phyloP scores from a whole-genome alignment of 108 stramenopile species.

The Skeletonema grethae region DNA sequence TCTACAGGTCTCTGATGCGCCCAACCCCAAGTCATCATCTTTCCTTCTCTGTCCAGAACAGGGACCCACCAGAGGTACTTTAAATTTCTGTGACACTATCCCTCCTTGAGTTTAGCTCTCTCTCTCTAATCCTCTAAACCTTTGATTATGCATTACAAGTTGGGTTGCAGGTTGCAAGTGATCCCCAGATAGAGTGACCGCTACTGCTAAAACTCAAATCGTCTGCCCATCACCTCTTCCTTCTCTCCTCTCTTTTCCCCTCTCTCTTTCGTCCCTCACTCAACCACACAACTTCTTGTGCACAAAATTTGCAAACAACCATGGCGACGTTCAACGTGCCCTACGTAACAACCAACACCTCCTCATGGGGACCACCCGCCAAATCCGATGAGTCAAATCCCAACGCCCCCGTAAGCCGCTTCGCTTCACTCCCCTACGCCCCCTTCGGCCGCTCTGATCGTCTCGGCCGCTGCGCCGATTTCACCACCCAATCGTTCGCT shows the following conservation, averaged over 20 bases:
- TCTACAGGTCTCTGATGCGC: too few species aligned
- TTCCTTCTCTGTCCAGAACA: neutral
- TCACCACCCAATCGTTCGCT: slow-evolving; percentile 52
- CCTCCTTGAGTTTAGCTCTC: too few species aligned
- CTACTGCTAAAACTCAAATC: too few species aligned
- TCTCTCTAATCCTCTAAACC: too few species aligned
- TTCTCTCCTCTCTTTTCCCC: neutral
- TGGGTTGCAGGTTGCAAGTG: too few species aligned
- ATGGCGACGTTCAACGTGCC: slow-evolving; percentile 74
- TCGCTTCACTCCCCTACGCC: slow-evolving; percentile 87
- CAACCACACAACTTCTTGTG: neutral
- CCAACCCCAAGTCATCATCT: too few species aligned
- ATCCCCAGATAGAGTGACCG: too few species aligned
- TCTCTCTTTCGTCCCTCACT: neutral
- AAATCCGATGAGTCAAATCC: slow-evolving; percentile 3
- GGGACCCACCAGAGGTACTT: too few species aligned
- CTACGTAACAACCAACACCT: slow-evolving; percentile 65
- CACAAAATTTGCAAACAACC: slow-evolving; percentile 1
- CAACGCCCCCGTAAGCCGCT: slow-evolving; percentile 47
- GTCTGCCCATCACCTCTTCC: too few species aligned
- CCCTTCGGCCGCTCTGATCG: slow-evolving; percentile 94
- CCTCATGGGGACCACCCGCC: slow-evolving; percentile 82
- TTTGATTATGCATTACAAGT: too few species aligned
- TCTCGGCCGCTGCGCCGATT: slow-evolving; percentile 85
- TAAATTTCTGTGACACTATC: too few species aligned